Evolutionary conservation across 306 rosid genomes (phyloP).

Genomic region (Calophaca sinica): DNA sequence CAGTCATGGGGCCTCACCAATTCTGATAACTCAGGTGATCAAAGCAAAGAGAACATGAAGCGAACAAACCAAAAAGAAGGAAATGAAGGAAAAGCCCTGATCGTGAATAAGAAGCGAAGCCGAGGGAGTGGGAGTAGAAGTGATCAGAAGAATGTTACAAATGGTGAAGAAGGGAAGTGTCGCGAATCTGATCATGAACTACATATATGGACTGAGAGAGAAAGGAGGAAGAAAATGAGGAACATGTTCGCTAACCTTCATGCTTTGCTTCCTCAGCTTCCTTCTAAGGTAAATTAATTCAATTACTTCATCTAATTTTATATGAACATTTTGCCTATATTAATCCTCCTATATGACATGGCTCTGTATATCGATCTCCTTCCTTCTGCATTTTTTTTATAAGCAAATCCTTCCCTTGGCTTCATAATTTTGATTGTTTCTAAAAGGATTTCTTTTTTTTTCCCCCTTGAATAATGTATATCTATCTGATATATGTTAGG

Average conservation of each 20-base stretch:
- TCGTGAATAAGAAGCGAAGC: constrained; percentile 20
- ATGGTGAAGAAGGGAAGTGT: not conserved
- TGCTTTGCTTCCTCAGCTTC: constrained; percentile 80
- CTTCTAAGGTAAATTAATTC: constrained; percentile 67
- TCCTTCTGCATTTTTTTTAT: too few species aligned
- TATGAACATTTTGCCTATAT: too few species aligned
- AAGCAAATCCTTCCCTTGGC: too few species aligned
- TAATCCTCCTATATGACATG: not conserved
- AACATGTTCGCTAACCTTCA: constrained; percentile 79
- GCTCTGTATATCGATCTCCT: not conserved
- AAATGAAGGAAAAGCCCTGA: not conserved
- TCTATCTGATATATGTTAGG: too few species aligned
- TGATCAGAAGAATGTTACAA: not conserved
- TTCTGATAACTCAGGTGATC: constrained; percentile 33
- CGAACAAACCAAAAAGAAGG: not conserved
- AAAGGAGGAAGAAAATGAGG: constrained; percentile 90
- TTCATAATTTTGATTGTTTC: too few species aligned
- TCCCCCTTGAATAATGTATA: too few species aligned
- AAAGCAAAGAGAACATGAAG: constrained; percentile 32
- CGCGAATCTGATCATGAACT: constrained; percentile 58
- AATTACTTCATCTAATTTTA: not conserved
- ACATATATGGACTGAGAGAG: constrained; percentile 81
- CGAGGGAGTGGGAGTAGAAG: not conserved
- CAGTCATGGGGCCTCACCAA: constrained; percentile 45
- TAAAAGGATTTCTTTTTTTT: too few species aligned